Percentiles rank a stretch among this genome's conserved stretches.
Evolutionary conservation across 257 asterid species (phyloP).

Genomic region (Sherardia arvensis): DNA sequence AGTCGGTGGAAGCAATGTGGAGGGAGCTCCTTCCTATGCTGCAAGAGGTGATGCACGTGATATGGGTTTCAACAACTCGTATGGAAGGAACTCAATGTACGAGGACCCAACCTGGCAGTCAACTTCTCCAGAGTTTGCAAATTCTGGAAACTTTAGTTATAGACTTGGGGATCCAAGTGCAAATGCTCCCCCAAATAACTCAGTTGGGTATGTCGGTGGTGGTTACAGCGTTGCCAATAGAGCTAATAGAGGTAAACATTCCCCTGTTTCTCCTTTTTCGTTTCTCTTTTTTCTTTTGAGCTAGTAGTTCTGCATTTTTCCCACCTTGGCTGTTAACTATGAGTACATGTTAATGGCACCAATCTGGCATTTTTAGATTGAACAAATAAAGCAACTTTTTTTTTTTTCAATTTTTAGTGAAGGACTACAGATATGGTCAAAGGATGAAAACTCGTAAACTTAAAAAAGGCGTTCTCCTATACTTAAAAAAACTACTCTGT

Average conservation of each 20-base stretch:
- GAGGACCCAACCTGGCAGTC: slow-evolving; percentile 43
- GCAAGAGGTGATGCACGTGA: slow-evolving; percentile 31
- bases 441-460: no score
- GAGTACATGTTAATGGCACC: neutral
- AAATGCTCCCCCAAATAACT: slow-evolving; percentile 34
- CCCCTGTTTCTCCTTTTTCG: neutral
- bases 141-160: slow-evolving; percentile 36
- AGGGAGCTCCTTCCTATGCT: slow-evolving; percentile 30
- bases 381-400: neutral
- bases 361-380: neutral
- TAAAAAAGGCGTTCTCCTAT: no score
- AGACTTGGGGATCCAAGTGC: slow-evolving; percentile 38
- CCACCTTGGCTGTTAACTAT: neutral
- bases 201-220: slow-evolving; percentile 47
- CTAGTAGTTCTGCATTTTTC: neutral
- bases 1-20: slow-evolving; percentile 30
- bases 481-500: neutral
- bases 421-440: neutral
- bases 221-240: slow-evolving; percentile 45
- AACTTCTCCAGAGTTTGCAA: slow-evolving; percentile 43
- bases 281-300: neutral
- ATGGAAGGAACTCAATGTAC: slow-evolving; percentile 31
- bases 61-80: slow-evolving; percentile 32
- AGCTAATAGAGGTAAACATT: slow-evolving; percentile 56
- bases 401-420: neutral